These are phyloP conservation scores for Cryptococcus maquisensis DNA, from an alignment of 1,284 basidiomycete genomes.

Conservation along the genomic window DNA sequence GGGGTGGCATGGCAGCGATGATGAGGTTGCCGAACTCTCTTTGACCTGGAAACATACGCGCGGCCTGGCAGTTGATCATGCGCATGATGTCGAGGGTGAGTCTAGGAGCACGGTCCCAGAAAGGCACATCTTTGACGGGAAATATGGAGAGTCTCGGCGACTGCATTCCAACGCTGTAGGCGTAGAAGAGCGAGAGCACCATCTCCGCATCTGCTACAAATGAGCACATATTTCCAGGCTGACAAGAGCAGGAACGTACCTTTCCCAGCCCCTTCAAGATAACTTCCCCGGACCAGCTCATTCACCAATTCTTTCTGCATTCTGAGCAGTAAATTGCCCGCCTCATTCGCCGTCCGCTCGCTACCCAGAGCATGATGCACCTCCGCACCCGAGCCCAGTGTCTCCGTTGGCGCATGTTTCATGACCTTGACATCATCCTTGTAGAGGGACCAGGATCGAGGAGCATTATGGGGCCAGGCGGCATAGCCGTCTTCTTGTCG, in stretches of 20 bases:
- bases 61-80: slow-evolving; percentile 34
- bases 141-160: slow-evolving; percentile 18
- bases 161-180: slow-evolving; percentile 23
- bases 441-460: slow-evolving; percentile 21
- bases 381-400: slow-evolving; percentile 18
- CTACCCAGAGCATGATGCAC: slow-evolving; percentile 27
- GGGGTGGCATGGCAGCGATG: slow-evolving; percentile 28
- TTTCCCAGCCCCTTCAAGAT: too few relatives aligned
- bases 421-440: slow-evolving; percentile 38
- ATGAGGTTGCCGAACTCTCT: slow-evolving; percentile 38
- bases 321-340: slow-evolving; percentile 6
- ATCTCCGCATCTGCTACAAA: slow-evolving; percentile 16
- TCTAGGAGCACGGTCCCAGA: slow-evolving; percentile 20
- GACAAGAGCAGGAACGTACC: too few relatives aligned
- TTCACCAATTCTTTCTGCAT: slow-evolving; percentile 18
- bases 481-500: slow-evolving; percentile 30
- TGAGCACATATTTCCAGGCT: neutral
- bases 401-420: slow-evolving; percentile 16
- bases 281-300: too few relatives aligned
- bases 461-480: slow-evolving; percentile 14
- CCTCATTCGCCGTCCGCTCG: slow-evolving; percentile 9
- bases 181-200: slow-evolving; percentile 38
- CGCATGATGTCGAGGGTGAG: slow-evolving; percentile 22
- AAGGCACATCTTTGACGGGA: slow-evolving; percentile 15
- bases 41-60: slow-evolving; percentile 27